Base-by-base conservation (phyloP, 306 rosid genomes). In the Betula pendula region DNA sequence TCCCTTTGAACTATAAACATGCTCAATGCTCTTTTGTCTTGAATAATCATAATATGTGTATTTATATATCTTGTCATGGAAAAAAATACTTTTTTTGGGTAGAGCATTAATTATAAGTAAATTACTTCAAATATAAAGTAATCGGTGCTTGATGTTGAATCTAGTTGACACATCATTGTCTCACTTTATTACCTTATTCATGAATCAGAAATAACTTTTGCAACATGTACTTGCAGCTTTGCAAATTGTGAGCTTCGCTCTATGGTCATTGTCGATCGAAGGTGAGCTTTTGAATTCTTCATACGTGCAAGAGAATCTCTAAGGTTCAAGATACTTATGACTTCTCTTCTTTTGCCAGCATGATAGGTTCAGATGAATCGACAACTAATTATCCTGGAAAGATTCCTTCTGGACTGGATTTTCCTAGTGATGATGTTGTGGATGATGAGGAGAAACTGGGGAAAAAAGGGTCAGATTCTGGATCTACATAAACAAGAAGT, bases 171-270 rank as follows among this genome's bases (percentile, higher is more conserved):
- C 51, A 31, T 45, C 49, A 66, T 16, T 9, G 58, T 67, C n/a
- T 75, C 13, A 27, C 43, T 68, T 56, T 77, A 3, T 55, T 16
- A 52, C 8, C 45, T 42, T 49, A 20, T 2, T 49, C 17, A 17
- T 4, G 33, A 33, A 24, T 55, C 20, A 50, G 19, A 24, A 58
- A 75, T 66, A 70, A 63, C 62, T 70, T 65, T 49, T 55, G 45
- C 48, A 48, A 49, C 65, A n/a, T 80, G 22, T 76, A 31, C 77
- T 76, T 88, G 87, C 91, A 90, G 96, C 81, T 90, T 88, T 73
- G 78, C 89, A 13, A 91, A 91, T 71, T 91, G 96, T 6, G 96
- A 89, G 85, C 91, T 88, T 81, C 91, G 96, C 53, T 87, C 96
- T 27, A 78, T 91, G 85, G 84, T 87, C 83, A 79, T 88, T 17